Base-by-base conservation (phyloP, 768 basidiomycete genomes). In the Amanita phalloides region DNA sequence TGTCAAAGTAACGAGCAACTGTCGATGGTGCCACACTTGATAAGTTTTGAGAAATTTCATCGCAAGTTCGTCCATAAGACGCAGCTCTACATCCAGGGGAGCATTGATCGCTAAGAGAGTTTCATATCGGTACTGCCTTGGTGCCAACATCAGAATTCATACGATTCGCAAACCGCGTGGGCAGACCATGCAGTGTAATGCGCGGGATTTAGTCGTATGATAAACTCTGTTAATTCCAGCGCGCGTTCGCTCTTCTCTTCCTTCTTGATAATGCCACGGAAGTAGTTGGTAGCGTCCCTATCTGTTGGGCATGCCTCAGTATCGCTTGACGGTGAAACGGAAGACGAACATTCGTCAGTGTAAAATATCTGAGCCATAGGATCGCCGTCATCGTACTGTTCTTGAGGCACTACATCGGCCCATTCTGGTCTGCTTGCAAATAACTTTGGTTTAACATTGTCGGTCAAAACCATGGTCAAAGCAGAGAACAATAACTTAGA, bases 21-120 rank as follows among this genome's bases (percentile, higher is more conserved):
- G 81, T 39, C 90, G 83, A 61, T 92, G 89, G 68, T 87, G 94
- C 96, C 96, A 98, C 23, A 98, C 94, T 71, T 99, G 96, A 66
- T 98, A 98, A 8, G 86, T 92, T 71, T 98, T 99, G 61, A 97
- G 76, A 65, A 84, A 84, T 57, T 75, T 75, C 56, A 84, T 75
- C 20, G 92, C 88, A 49, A 97, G 76, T 57, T 83, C 83, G 69
- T 96, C 89, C 82, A 96, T 93, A 32, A 95, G 72, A 48, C 66
- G 68, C 1, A 97, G 74, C 69, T 99, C 95, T 3, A 66, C 72
- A n/a, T 82, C 75, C 53, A 98, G 74, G 25, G 87, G 74, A 3
- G 78, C 68, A 7, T 82, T 64, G 54, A 89, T 65, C 3, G 78
- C 77, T 2, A 93, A 59, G 2, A 97, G 76, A 1, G 91, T 94